phyloP scores from a whole-genome alignment of 495 filamentous ascomycete genomes.

The Lineolata rhizophorae region DNA sequence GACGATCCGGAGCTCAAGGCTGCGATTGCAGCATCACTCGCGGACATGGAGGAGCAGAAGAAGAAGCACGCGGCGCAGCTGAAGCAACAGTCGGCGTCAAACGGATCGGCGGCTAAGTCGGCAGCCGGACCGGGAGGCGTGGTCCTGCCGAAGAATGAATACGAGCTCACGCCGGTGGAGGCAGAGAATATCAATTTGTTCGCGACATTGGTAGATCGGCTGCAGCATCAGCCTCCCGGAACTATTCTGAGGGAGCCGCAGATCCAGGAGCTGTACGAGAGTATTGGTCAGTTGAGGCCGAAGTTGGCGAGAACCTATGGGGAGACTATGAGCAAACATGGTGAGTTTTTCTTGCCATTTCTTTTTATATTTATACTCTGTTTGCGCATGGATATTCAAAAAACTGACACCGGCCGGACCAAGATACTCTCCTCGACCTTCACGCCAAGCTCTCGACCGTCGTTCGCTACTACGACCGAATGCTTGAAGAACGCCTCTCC shows the following conservation, averaged over 20 bases:
- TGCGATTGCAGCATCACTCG: constrained; percentile 87
- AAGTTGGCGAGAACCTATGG: constrained; percentile 93
- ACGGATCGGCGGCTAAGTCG: constrained; percentile 2
- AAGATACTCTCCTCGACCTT: constrained; percentile 73
- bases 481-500: constrained; percentile 87
- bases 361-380: no score
- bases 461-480: constrained; percentile 94
- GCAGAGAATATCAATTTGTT: constrained; percentile 97
- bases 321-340: constrained; percentile 99
- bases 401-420: no score
- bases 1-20: constrained; percentile 89
- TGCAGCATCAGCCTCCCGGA: constrained; percentile 87
- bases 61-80: constrained; percentile 62
- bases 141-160: constrained; percentile 52
- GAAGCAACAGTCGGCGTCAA: constrained; percentile 50
- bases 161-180: constrained; percentile 83
- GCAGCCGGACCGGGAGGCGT: constrained; percentile 23
- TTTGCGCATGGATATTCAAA: background rate
- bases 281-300: constrained; percentile 74
- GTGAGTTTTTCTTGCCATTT: constrained; percentile 27
- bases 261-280: constrained; percentile 95
- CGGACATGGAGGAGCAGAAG: constrained; percentile 97
- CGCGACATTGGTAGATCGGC: constrained; percentile 75
- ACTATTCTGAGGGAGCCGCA: constrained; percentile 90
- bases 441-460: constrained; percentile 92